Evolutionary conservation across 768 basidiomycete species (phyloP).

Genomic region (Lentinula sp.): DNA sequence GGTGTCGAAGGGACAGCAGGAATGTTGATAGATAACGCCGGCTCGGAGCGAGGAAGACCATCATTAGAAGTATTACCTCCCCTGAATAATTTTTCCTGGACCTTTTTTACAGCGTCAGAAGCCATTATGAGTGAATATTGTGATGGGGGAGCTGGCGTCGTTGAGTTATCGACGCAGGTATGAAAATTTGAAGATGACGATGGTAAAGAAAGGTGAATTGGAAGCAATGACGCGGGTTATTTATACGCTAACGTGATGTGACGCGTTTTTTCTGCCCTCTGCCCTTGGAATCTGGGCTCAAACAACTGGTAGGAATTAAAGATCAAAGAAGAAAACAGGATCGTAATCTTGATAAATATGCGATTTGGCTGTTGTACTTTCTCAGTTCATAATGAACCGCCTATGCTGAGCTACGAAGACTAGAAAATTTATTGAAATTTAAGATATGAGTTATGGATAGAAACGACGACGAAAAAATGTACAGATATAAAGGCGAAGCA

Average conservation of each 20-base stretch:
- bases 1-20: conserved; percentile 43
- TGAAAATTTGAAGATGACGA: background rate
- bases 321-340: no score
- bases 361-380: no score
- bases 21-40: conserved; percentile 62
- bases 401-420: no score
- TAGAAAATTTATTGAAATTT: background rate
- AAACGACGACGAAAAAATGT: background rate
- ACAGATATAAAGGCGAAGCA: background rate
- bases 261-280: background rate
- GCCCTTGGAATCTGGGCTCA: background rate
- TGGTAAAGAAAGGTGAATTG: background rate
- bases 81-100: conserved; percentile 71
- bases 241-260: background rate
- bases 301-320: no score
- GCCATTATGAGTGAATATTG: background rate
- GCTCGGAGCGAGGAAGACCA: conserved; percentile 14
- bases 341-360: no score
- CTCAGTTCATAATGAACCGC: no score
- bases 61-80: conserved; percentile 27
- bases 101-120: conserved; percentile 40
- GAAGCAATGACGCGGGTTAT: background rate
- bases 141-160: background rate
- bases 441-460: background rate
- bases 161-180: background rate